A percentile compares a stretch with the other conserved stretches of the same genome.
These are phyloP conservation scores for Reutealis trisperma DNA, from an alignment of 345 rosid species.

Conservation along the genomic window DNA sequence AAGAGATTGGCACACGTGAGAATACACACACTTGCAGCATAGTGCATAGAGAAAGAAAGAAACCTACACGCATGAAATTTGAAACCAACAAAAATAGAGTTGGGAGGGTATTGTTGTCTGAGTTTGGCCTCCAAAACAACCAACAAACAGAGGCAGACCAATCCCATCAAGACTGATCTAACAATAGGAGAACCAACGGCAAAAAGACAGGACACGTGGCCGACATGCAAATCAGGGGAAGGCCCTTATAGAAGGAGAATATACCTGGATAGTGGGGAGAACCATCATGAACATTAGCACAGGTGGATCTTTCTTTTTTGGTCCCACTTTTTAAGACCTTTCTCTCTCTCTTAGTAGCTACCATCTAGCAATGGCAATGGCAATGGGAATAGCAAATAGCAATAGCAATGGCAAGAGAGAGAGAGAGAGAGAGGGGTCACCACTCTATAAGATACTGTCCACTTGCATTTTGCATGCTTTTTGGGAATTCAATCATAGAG, in stretches of 20 bases:
- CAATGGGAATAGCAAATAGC: too few species aligned
- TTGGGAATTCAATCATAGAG: conserved; percentile 35
- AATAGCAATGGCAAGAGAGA: too few species aligned
- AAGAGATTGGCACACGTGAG: conserved; percentile 7
- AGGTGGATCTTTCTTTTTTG: conserved; percentile 33
- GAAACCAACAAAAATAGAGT: background rate
- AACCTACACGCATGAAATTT: conserved; percentile 17
- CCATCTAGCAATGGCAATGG: background rate
- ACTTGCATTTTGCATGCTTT: conserved; percentile 36
- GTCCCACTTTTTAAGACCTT: conserved; percentile 24
- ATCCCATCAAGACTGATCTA: conserved; percentile 32
- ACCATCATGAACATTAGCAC: conserved; percentile 38
- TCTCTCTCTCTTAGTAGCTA: background rate
- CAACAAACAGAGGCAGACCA: conserved; percentile 30
- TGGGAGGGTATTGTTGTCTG: conserved; percentile 23
- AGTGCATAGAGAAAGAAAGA: background rate
- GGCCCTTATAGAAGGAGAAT: conserved; percentile 30
- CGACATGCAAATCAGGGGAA: conserved; percentile 49
- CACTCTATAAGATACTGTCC: conserved; percentile 7
- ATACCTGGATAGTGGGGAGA: conserved; percentile 47
- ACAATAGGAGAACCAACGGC: conserved; percentile 32
- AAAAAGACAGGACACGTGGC: conserved; percentile 48
- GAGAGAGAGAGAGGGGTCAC: too few species aligned
- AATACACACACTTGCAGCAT: background rate
- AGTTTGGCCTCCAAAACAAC: conserved; percentile 49